Conservation (phyloP, 371 early-diverging fungal genomes). For the Cokeromyces recurvatus region DNA sequence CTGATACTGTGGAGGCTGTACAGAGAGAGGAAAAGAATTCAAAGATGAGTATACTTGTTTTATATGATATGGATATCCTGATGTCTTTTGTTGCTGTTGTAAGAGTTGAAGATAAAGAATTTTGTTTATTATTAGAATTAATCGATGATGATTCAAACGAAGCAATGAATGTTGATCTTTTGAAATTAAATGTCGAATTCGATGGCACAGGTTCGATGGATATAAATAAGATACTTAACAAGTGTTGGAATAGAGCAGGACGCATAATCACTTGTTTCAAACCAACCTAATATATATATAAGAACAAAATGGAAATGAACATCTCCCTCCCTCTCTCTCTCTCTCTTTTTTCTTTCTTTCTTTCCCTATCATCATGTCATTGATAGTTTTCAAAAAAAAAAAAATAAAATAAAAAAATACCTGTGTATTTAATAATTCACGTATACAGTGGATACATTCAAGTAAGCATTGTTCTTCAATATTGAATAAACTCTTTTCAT, state of each 20-base stretch:
- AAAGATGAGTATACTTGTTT: constrained; percentile 11
- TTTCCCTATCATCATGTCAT: no score
- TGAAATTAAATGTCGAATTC: constrained; percentile 4
- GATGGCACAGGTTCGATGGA: constrained; percentile 2
- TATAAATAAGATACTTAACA: constrained; percentile 22
- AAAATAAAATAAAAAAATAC: no score
- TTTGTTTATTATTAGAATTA: constrained; percentile 9
- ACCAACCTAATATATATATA: constrained; percentile 38
- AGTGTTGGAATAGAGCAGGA: constrained; percentile 29
- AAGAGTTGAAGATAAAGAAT: constrained; percentile 28
- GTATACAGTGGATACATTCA: constrained; percentile 59
- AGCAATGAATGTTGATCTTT: constrained; percentile 14
- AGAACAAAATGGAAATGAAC: not conserved
- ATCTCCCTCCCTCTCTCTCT: no score
- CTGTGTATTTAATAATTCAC: constrained; percentile 52
- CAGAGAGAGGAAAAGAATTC: constrained; percentile 36
- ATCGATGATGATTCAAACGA: constrained; percentile 23
- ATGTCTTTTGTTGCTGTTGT: constrained; percentile 12
- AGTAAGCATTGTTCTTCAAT: constrained; percentile 33
- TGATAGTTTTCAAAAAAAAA: no score
- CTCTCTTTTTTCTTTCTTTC: no score
- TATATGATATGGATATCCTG: constrained; percentile 2
- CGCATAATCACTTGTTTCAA: constrained; percentile 47
- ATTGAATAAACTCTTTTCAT: constrained; percentile 10
- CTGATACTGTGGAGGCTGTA: constrained; percentile 39